These are phyloP conservation scores for Coemansia sp. DNA, from an alignment of 192 early-diverging fungal genomes.

Conservation along the genomic window DNA sequence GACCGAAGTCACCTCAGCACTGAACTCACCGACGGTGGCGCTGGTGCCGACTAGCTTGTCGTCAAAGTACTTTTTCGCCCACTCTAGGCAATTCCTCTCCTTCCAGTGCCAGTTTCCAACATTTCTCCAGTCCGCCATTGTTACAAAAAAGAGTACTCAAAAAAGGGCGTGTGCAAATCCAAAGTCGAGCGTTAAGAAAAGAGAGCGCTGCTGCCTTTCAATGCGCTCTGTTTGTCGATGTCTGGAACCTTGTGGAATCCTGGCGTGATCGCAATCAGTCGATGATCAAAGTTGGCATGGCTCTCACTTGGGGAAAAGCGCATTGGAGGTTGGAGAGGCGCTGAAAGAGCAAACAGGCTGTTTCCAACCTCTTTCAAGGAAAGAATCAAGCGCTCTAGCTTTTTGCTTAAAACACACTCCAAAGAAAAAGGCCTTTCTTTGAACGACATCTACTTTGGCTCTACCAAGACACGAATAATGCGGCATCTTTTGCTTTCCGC, in stretches of 20 bases:
- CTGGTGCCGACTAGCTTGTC: constrained; percentile 58
- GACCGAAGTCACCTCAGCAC: constrained; percentile 57
- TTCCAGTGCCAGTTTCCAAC: constrained; percentile 78
- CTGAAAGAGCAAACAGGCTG: no score
- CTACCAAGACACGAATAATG: no score
- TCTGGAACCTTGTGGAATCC: neutral
- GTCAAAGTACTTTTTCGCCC: constrained; percentile 84
- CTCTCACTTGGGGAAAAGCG: no score
- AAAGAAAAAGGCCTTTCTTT: no score
- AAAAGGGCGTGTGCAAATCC: neutral
- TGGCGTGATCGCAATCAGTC: neutral
- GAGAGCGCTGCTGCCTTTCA: neutral
- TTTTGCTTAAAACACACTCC: no score
- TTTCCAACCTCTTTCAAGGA: no score
- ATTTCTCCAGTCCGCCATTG: constrained; percentile 74
- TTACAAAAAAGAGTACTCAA: neutral
- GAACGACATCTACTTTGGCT: no score
- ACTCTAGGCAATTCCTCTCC: constrained; percentile 88
- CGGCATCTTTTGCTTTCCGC: no score
- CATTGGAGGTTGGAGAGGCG: no score
- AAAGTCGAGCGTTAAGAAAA: neutral
- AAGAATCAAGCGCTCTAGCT: no score
- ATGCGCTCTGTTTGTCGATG: neutral
- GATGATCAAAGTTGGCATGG: neutral
- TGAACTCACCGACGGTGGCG: constrained; percentile 56